These are phyloP conservation scores for Taphrina wiesneri DNA, from an alignment of 1,139 yeast genomes.

Conservation along the genomic window DNA sequence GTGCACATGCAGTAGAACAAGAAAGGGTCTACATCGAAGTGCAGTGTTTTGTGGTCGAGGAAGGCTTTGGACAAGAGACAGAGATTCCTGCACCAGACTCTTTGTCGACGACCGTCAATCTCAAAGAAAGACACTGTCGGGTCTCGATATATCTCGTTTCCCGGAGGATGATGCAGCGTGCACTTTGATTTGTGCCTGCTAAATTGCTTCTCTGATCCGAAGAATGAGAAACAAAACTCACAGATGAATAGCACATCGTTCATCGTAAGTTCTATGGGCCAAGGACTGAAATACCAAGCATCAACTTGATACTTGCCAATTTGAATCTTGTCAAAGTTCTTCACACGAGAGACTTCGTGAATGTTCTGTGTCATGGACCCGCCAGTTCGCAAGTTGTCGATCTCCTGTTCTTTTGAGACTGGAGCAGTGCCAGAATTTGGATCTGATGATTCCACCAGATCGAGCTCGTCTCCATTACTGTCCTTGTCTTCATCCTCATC, in stretches of 20 bases:
- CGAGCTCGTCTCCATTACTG: conserved; percentile 77
- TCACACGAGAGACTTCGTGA: conserved; percentile 84
- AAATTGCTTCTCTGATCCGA: conserved; percentile 85
- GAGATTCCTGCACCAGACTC: conserved; percentile 92
- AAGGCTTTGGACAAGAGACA: conserved; percentile 85
- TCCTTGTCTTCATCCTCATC: conserved; percentile 38
- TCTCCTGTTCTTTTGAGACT: conserved; percentile 73
- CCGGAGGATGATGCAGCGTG: conserved; percentile 89
- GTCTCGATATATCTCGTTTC: conserved; percentile 93
- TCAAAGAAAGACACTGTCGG: conserved; percentile 83
- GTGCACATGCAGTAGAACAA: conserved; percentile 92
- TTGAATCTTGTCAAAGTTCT: conserved; percentile 73
- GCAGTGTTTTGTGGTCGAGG: conserved; percentile 89
- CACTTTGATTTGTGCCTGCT: conserved; percentile 86
- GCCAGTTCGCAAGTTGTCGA: conserved; percentile 82
- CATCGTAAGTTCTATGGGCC: conserved; percentile 90
- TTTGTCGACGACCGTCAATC: conserved; percentile 91
- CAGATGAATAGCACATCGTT: conserved; percentile 86
- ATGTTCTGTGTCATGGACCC: conserved; percentile 94
- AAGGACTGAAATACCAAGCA: conserved; percentile 98
- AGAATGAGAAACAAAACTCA: conserved; percentile 85
- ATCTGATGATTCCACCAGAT: conserved; percentile 57
- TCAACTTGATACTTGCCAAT: conserved; percentile 91
- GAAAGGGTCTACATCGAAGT: conserved; percentile 97
- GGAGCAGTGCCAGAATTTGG: conserved; percentile 54